A percentile compares a stretch with the other conserved stretches of the same genome.
These are phyloP conservation scores for Solanum ahanhuiri DNA, from an alignment of 257 asterid species.

Conservation along the genomic window DNA sequence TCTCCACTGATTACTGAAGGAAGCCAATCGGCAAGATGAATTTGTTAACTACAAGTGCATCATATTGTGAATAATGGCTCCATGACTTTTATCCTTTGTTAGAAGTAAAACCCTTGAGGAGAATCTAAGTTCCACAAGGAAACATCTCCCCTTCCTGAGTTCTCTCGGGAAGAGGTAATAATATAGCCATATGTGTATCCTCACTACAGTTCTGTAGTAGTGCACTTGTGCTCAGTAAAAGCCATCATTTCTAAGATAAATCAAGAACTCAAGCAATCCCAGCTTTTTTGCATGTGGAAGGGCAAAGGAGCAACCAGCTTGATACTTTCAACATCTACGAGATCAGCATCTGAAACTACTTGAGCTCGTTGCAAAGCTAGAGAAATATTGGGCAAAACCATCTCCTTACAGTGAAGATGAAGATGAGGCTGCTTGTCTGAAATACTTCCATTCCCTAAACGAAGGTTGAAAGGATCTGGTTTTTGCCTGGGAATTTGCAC, in stretches of 20 bases:
- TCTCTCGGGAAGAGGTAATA: not conserved
- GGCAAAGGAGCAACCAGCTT: conserved; percentile 59
- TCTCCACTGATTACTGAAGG: not conserved
- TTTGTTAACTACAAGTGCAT: not conserved
- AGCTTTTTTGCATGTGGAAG: conserved; percentile 76
- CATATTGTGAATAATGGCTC: not conserved
- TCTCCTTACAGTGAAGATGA: conserved; percentile 88
- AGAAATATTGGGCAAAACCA: conserved; percentile 64
- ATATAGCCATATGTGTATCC: not conserved
- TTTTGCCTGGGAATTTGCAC: conserved; percentile 9
- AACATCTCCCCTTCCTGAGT: not conserved
- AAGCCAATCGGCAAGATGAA: not conserved
- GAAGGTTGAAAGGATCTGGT: conserved; percentile 21
- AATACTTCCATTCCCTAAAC: conserved; percentile 51
- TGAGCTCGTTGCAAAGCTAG: conserved; percentile 25
- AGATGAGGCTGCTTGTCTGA: conserved; percentile 54
- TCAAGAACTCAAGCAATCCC: conserved; percentile 39
- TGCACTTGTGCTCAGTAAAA: not conserved
- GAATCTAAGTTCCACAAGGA: not conserved
- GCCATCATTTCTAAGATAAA: not conserved
- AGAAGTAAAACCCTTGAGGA: not conserved
- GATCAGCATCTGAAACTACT: conserved; percentile 18
- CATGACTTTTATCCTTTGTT: not conserved
- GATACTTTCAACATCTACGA: conserved; percentile 23
- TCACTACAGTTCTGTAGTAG: not conserved